Conservation (phyloP, 179 eudicot species). For the Heliamphora pulchella region DNA sequence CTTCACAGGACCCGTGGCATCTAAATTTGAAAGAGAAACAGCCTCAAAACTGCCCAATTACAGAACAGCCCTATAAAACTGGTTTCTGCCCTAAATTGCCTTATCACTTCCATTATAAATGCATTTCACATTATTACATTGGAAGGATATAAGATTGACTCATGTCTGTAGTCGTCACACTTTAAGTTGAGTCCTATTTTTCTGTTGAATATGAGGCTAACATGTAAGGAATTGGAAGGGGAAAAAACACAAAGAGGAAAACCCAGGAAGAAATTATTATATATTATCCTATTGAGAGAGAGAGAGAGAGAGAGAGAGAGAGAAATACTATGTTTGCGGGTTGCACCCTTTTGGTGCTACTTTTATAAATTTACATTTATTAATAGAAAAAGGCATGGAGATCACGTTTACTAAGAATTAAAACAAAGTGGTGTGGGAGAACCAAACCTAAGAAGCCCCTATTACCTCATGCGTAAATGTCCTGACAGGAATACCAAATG, state of each 20-base stretch:
- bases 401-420: not conserved
- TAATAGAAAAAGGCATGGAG: not conserved
- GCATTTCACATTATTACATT: not conserved
- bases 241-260: not conserved
- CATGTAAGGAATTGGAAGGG: too few species aligned
- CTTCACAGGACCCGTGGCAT: not conserved
- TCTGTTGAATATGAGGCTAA: too few species aligned
- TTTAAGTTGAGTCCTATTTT: not conserved
- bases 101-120: not conserved
- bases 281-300: too few species aligned
- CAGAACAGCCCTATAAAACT: not conserved
- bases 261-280: not conserved
- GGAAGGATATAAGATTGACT: not conserved
- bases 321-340: not conserved
- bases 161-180: not conserved
- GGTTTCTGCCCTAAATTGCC: not conserved
- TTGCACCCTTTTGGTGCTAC: too few species aligned
- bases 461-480: constrained; percentile 86
- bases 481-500: constrained; percentile 92
- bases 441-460: not conserved
- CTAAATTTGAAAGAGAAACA: not conserved
- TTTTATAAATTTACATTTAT: too few species aligned
- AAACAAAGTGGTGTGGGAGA: not conserved
- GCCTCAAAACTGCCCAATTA: constrained; percentile 2
- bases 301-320: not conserved